These are phyloP conservation scores for Moesziomyces globuligerus DNA, from an alignment of 1,284 basidiomycete genomes.

Conservation along the genomic window DNA sequence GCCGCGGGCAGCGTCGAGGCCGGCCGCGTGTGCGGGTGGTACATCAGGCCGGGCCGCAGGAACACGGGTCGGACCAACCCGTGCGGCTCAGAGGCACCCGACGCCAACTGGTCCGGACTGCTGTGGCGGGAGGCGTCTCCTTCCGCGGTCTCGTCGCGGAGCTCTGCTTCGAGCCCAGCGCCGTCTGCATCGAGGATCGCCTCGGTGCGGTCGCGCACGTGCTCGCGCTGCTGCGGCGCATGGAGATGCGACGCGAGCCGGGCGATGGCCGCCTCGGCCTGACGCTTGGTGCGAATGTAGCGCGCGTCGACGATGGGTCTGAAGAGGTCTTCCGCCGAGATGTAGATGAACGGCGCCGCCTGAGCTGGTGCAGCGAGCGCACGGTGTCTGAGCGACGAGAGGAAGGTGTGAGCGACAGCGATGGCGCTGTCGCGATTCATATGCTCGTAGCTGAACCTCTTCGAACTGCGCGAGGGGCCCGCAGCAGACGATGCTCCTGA, in stretches of 20 bases:
- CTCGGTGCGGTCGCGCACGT: background rate
- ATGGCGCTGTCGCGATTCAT: slow-evolving; percentile 79
- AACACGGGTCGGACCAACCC: slow-evolving; percentile 37
- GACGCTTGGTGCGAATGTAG: slow-evolving; percentile 89
- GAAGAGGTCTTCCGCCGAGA: slow-evolving; percentile 93
- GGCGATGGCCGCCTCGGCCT: slow-evolving; percentile 80
- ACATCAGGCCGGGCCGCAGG: slow-evolving; percentile 79
- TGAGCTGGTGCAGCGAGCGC: slow-evolving; percentile 1
- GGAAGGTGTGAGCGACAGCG: slow-evolving; percentile 65
- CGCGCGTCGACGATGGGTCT: slow-evolving; percentile 83
- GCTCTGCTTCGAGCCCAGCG: slow-evolving; percentile 38
- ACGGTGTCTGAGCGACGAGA: slow-evolving; percentile 68
- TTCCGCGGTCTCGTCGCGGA: slow-evolving; percentile 26
- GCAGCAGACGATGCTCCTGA: background rate
- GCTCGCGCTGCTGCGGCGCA: slow-evolving; percentile 80
- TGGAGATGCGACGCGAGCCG: slow-evolving; percentile 71
- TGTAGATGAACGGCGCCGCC: slow-evolving; percentile 80
- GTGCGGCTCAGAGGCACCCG: background rate
- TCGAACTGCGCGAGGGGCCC: background rate
- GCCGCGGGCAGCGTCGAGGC: slow-evolving; percentile 86
- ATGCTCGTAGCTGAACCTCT: slow-evolving; percentile 74
- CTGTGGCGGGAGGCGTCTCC: too few species aligned
- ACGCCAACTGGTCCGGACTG: too few species aligned
- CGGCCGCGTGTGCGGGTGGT: slow-evolving; percentile 91
- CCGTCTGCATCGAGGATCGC: slow-evolving; percentile 44